A percentile compares a stretch with the other conserved stretches of the same genome.
phyloP scores from a whole-genome alignment of 495 filamentous ascomycete genomes.

The Cercophora sp. region DNA sequence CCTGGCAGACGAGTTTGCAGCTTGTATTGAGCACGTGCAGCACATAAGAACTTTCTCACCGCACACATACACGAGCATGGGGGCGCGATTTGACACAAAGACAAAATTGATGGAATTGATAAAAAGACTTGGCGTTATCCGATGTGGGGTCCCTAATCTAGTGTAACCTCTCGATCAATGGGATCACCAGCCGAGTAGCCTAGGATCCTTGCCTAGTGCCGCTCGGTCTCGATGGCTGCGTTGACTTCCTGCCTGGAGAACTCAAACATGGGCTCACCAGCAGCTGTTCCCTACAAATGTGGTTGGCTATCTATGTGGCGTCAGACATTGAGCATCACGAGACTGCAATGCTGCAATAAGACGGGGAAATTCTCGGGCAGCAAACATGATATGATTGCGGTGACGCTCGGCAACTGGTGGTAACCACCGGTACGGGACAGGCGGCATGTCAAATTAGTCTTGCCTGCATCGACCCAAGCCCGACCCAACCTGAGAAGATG shows the following conservation, averaged over 20 bases:
- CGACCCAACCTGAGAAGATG: slow-evolving; percentile 8
- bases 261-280: no score
- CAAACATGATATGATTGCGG: no score
- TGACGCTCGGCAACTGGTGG: no score
- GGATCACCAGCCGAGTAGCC: slow-evolving; percentile 1
- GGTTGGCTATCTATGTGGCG: no score
- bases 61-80: no score
- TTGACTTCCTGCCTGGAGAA: no score
- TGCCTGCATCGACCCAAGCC: neutral
- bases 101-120: slow-evolving; percentile 21
- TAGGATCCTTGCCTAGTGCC: neutral
- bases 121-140: slow-evolving; percentile 27
- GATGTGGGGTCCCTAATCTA: neutral
- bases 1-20: neutral
- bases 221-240: no score
- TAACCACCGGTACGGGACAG: no score
- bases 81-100: neutral
- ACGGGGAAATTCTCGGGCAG: no score
- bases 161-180: neutral
- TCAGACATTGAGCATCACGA: no score
- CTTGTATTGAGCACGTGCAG: neutral
- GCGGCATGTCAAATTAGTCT: slow-evolving; percentile 2
- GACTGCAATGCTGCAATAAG: no score
- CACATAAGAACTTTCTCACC: neutral
- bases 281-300: no score